Base-by-base conservation (phyloP, 345 rosid genomes). In the Ceriops zippeliana region DNA sequence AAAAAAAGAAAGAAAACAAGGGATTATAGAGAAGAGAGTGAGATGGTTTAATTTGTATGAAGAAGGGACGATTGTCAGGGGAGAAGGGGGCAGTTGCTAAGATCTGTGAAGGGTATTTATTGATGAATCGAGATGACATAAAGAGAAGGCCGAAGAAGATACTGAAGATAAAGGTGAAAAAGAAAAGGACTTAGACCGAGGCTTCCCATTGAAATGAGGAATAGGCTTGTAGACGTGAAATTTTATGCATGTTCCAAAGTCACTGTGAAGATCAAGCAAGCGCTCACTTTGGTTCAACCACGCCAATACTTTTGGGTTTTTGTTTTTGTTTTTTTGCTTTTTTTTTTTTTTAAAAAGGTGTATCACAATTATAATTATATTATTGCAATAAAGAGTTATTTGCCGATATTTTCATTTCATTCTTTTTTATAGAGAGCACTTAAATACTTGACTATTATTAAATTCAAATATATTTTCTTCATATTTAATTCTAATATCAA, bases 51-150 rank as follows among this genome's bases (percentile, higher is more conserved):
- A 22, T 31, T 7, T 34, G 9, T 34, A 34, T 7, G 37, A 7
- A 34, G 60, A 34, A 7, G 54, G 5, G 62, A 58, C 38, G 26
- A 5, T 28, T 35, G 67, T 66, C 63, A 65, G 68, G 52, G 46
- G 61, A 54, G 74, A 70, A 81, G 71, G 66, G 66, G 72, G 77
- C 65, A 60, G 70, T 27, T 64, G 77, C 57, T 63, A 52, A 75
- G 81, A 64, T 13, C 4, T 74, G 69, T 15, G 52, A 56, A 66
- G 79, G 73, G 81, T 76, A 81, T 81, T 73, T 86, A 79, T 78
- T 70, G 77, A 75, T 31, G 75, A 61, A 70, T 73, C 66, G 66
- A 61, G 32, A 49, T 63, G 65, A 59, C 10, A 61, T 27, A 59
- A 59, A 54, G 70, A 58, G n/a, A 34, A 17, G 46, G 52, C 26